Percentiles rank a stretch among this genome's conserved stretches.
Conservation (phyloP, 257 asterid genomes). For the Petrea volubilis region DNA sequence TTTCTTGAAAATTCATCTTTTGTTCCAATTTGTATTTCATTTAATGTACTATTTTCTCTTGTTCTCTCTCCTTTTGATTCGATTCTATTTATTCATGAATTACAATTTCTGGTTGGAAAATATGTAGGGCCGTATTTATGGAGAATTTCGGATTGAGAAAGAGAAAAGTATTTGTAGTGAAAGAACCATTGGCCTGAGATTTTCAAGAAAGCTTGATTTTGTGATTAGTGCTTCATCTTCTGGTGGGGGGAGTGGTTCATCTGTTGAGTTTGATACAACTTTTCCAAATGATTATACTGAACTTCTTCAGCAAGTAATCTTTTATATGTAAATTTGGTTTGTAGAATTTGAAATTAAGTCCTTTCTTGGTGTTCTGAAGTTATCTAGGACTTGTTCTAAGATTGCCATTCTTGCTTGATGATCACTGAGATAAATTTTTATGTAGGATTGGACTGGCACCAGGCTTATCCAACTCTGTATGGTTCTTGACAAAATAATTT, state of each 20-base stretch:
- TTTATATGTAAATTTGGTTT: background rate
- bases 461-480: no score
- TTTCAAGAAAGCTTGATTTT: constrained; percentile 35
- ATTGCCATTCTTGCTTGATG: no score
- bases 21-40: no score
- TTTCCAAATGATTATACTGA: constrained; percentile 77
- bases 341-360: background rate
- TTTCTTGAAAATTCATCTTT: background rate
- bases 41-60: no score
- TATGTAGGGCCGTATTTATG: constrained; percentile 40
- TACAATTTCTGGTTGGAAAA: background rate
- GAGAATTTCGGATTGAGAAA: constrained; percentile 31
- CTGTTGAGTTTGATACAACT: constrained; percentile 49
- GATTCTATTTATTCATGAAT: background rate
- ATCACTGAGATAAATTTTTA: no score
- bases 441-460: no score
- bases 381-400: background rate
- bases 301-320: constrained; percentile 67
- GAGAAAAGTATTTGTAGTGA: constrained; percentile 4
- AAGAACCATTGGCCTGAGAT: constrained; percentile 16
- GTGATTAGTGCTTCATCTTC: constrained; percentile 40
- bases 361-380: background rate
- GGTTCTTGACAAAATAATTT: no score
- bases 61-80: background rate
- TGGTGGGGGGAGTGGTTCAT: constrained; percentile 37